Percentiles rank a stretch among this genome's conserved stretches.
Evolutionary conservation across 768 basidiomycete genomes (phyloP).

Genomic region (Tubosaeta brunneosetosa): DNA sequence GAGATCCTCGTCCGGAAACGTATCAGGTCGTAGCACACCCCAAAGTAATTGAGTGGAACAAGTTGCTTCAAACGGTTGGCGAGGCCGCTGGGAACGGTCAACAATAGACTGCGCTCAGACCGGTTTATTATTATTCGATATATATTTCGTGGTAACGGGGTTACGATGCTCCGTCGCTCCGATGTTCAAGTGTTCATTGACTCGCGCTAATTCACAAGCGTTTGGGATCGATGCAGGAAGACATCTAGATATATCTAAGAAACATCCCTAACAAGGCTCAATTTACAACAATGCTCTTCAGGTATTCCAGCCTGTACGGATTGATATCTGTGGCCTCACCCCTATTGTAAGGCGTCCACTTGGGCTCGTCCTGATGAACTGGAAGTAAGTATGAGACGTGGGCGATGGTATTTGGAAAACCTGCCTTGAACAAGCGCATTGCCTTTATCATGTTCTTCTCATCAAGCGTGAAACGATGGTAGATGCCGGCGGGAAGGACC

Average conservation of each 20-base stretch:
- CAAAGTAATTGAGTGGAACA: slow-evolving; percentile 42
- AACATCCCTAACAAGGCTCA: not conserved
- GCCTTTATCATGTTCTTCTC: slow-evolving; percentile 67
- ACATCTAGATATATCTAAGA: not conserved
- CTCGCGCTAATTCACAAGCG: not conserved
- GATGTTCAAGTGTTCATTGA: not conserved
- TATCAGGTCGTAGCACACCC: slow-evolving; percentile 40
- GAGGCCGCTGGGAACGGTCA: not conserved
- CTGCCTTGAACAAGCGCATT: slow-evolving; percentile 80
- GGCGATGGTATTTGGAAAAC: slow-evolving; percentile 1
- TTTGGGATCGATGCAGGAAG: not conserved
- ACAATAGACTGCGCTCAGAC: not conserved
- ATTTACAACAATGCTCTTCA: slow-evolving; percentile 44
- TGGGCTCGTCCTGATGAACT: slow-evolving; percentile 72
- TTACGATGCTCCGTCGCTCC: not conserved
- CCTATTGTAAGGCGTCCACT: slow-evolving; percentile 80
- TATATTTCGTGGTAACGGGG: slow-evolving; percentile 1
- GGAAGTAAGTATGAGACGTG: not conserved
- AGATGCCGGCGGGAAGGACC: slow-evolving; percentile 86
- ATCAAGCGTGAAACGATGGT: slow-evolving; percentile 93
- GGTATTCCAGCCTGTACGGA: slow-evolving; percentile 56
- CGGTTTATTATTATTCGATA: slow-evolving; percentile 8
- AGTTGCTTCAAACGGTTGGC: slow-evolving; percentile 18
- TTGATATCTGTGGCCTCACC: slow-evolving; percentile 58
- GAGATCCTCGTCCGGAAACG: not conserved